phyloP scores from a whole-genome alignment of 768 basidiomycete genomes.

The Russula sp. region DNA sequence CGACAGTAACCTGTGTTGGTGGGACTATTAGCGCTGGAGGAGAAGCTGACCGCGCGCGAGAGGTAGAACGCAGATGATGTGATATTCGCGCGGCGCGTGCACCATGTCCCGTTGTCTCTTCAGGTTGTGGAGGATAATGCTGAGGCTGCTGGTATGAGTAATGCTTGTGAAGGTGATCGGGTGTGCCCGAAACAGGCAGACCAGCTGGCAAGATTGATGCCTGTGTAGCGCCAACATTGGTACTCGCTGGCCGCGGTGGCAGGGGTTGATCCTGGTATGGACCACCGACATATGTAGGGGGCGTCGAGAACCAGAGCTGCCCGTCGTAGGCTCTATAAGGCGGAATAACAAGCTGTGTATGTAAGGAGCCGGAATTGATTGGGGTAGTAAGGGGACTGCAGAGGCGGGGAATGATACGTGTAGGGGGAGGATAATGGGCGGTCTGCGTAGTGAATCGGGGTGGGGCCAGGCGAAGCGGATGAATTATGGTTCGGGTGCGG shows the following conservation, averaged over 20 bases:
- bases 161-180: conserved; percentile 37
- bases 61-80: conserved; percentile 55
- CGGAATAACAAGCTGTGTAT: conserved; percentile 18
- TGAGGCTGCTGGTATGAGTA: conserved; percentile 27
- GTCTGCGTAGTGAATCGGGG: conserved; percentile 32
- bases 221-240: conserved; percentile 39
- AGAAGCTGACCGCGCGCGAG: conserved; percentile 60
- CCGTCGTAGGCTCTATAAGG: conserved; percentile 34
- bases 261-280: conserved; percentile 38
- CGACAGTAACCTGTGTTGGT: conserved; percentile 26
- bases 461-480: conserved; percentile 27
- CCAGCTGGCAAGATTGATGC: conserved; percentile 37
- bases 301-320: conserved; percentile 37
- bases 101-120: conserved; percentile 59
- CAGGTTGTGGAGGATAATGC: conserved; percentile 29
- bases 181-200: conserved; percentile 37
- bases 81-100: conserved; percentile 56
- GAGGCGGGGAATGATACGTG: conserved; percentile 35
- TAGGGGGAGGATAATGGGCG: conserved; percentile 36
- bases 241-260: conserved; percentile 51
- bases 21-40: conserved; percentile 48
- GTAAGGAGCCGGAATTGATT: conserved; percentile 46
- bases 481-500: conserved; percentile 12
- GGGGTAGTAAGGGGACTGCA: conserved; percentile 33
- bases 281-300: conserved; percentile 6